Evolutionary conservation across 768 basidiomycete species (phyloP).

Genomic region (Russula abietina): DNA sequence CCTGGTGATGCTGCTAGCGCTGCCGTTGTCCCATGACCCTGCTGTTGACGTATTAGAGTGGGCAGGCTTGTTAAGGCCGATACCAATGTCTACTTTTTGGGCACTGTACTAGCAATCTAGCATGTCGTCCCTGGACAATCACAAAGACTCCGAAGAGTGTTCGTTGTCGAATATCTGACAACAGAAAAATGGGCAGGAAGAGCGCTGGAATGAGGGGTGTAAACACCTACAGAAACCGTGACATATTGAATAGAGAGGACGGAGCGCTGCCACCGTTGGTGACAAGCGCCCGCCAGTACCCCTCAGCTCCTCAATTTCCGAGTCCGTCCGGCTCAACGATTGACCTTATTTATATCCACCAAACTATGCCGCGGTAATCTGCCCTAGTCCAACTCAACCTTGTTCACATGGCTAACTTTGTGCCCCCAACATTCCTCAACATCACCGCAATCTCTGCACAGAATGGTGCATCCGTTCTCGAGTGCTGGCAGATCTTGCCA

Average conservation of each 20-base stretch:
- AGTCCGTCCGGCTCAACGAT: too few species aligned
- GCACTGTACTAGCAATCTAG: too few species aligned
- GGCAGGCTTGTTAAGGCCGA: not conserved
- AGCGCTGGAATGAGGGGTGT: not conserved
- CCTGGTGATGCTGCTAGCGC: constrained; percentile 5
- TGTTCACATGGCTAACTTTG: not conserved
- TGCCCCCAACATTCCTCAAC: constrained; percentile 16
- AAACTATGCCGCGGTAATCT: not conserved
- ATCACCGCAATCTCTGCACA: constrained; percentile 16
- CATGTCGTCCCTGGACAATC: not conserved
- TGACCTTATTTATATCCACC: not conserved
- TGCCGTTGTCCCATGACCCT: not conserved
- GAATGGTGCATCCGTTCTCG: constrained; percentile 22
- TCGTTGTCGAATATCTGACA: not conserved
- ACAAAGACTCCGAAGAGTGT: not conserved
- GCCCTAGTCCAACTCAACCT: not conserved
- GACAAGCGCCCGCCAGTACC: too few species aligned
- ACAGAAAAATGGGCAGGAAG: not conserved
- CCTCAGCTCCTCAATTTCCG: too few species aligned
- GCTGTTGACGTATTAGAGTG: not conserved
- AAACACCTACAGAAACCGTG: not conserved
- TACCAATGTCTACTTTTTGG: not conserved
- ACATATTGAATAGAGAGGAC: too few species aligned
- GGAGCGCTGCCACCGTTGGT: too few species aligned
- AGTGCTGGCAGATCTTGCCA: constrained; percentile 30